Evolutionary conservation across 176 grass and related monocot species (phyloP), one percentile per base, ranked within the genome.

Genomic region (Lolium rigidum): DNA sequence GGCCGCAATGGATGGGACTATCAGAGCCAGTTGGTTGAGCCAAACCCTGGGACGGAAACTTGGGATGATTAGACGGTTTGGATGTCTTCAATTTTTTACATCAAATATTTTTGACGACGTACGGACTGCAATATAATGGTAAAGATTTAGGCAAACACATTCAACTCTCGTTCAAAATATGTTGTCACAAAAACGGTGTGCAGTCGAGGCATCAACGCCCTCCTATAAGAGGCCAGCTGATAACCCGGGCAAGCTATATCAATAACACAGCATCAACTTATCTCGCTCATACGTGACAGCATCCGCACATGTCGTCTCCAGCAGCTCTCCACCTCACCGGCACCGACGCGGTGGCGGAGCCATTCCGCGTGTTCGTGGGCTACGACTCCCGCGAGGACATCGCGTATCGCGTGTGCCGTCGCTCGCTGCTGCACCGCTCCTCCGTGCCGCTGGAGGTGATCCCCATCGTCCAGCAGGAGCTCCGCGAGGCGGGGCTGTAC

Each of bases 371-470:
- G 60, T 97, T 86, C 84, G 88, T 97, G 16, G 92, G 95, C 2
- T 97, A 97, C 90, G 92, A 97, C 86, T 78, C 95, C 16, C 81
- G 86, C 10, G 95, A 97, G 90, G 86, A 95, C 70, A 55, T 62
- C 2, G 95, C 95, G 22, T 95, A 86, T 66, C 74, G 85, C 51
- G 93, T 98, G 41, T 98, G 95, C 88, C 89, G 90, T 28, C 90
- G 57, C 41, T 93, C 90, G 12, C 90, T 97, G 8, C 82, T 93
- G 20, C 88, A 58, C 4, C 92, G 60, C 52, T 91, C 95, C 55
- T 93, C 92, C 22, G 65, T 97, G 21, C 89, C 95, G 18, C 46
- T 97, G 1, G 79, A 81, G 21, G 86, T 94, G 9, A 49, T 31
- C 78, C 87, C 95, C 4, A 93, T 97, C 85, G 81, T 70, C 9